Evolutionary conservation across 805 yeast genomes (phyloP).

Genomic region (Lipomyces sp.): DNA sequence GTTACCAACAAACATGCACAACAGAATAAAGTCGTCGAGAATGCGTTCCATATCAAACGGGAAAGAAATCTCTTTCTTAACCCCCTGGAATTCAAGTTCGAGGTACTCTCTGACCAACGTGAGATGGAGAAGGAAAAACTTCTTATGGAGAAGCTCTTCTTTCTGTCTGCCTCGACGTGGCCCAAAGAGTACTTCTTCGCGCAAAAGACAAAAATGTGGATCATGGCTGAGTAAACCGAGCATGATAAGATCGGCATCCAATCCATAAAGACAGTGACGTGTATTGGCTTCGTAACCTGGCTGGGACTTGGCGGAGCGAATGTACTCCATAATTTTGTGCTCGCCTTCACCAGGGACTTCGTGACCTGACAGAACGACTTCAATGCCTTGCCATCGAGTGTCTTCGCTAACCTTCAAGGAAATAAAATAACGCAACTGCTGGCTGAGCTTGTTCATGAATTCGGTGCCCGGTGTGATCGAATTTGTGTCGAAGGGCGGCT

Average conservation of each 20-base stretch:
- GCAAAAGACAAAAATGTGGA: conserved; percentile 88
- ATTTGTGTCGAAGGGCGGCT: conserved; percentile 85
- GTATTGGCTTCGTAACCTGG: conserved; percentile 70
- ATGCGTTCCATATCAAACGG: conserved; percentile 80
- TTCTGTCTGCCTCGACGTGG: conserved; percentile 34
- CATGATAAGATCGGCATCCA: conserved; percentile 95
- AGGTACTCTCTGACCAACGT: conserved; percentile 87
- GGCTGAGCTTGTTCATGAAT: conserved; percentile 86
- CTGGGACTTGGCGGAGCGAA: conserved; percentile 74
- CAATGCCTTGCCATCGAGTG: conserved; percentile 75
- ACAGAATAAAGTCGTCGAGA: conserved; percentile 86
- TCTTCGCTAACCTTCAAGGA: conserved; percentile 85
- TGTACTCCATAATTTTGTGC: conserved; percentile 92
- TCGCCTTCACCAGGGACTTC: conserved; percentile 99
- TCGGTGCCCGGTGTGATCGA: conserved; percentile 96
- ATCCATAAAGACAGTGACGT: conserved; percentile 91
- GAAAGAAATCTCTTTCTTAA: conserved; percentile 61
- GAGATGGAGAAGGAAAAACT: conserved; percentile 76
- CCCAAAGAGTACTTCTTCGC: conserved; percentile 96
- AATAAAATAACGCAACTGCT: conserved; percentile 78
- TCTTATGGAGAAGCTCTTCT: conserved; percentile 70
- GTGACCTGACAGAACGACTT: conserved; percentile 81
- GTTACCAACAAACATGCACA: conserved; percentile 93
- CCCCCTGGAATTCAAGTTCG: conserved; percentile 74
- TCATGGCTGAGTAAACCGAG: conserved; percentile 88